Evolutionary conservation across 371 early-diverging fungal species (phyloP).

Genomic region (Lichtheimia ornata): DNA sequence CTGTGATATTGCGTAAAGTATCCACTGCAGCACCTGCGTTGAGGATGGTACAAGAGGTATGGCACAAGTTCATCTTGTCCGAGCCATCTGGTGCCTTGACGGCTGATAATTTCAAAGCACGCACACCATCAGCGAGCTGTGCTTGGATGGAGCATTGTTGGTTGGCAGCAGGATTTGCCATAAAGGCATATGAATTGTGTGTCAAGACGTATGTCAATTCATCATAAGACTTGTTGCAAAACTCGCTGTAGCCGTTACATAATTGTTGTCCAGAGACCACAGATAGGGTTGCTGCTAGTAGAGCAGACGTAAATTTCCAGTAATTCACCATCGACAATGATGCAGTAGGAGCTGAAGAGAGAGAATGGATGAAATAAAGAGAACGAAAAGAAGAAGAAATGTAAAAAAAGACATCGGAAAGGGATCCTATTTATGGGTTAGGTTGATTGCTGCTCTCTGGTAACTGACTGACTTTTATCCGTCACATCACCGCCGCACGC

Average conservation of each 20-base stretch:
- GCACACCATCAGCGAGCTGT: slow-evolving; percentile 73
- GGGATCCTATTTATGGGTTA: slow-evolving; percentile 1
- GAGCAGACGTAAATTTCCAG: not conserved
- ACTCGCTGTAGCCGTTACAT: slow-evolving; percentile 73
- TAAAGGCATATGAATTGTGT: slow-evolving; percentile 73
- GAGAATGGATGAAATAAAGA: not conserved
- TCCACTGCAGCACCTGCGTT: slow-evolving; percentile 59
- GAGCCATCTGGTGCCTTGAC: slow-evolving; percentile 36
- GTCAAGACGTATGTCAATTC: slow-evolving; percentile 63
- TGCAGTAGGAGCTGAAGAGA: not conserved
- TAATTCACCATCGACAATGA: not conserved
- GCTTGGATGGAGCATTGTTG: slow-evolving; percentile 60
- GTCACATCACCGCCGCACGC: too few relatives aligned
- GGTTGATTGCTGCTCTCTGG: not conserved
- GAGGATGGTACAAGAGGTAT: slow-evolving; percentile 60
- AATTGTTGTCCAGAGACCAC: slow-evolving; percentile 25
- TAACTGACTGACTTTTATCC: too few relatives aligned
- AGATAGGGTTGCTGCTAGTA: not conserved
- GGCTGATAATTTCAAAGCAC: slow-evolving; percentile 73
- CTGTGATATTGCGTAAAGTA: slow-evolving; percentile 50
- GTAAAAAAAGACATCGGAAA: not conserved
- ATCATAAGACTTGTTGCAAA: slow-evolving; percentile 62
- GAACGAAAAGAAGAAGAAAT: not conserved
- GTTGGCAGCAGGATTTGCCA: slow-evolving; percentile 63
- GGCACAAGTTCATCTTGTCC: slow-evolving; percentile 65